Conservation (phyloP, 495 filamentous ascomycete species). For the Penicillium waksmanii region DNA sequence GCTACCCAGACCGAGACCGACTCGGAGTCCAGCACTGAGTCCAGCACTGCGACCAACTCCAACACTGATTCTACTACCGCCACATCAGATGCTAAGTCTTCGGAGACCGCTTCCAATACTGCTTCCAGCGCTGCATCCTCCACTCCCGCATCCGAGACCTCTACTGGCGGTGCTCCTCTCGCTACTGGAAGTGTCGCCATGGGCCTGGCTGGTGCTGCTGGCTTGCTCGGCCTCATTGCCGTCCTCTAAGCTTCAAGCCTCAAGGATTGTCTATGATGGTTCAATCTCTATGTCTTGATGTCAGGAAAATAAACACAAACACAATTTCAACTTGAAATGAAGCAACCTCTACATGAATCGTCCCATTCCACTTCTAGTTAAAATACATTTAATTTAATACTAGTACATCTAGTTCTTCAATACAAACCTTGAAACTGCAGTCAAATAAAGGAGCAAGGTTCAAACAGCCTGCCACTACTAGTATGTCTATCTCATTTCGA, state of each 20-base stretch:
- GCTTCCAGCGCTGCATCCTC: not conserved
- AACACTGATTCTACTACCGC: not conserved
- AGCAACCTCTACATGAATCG: no score
- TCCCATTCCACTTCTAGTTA: no score
- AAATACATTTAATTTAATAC: no score
- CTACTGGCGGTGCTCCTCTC: conserved; percentile 13
- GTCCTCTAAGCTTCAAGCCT: not conserved
- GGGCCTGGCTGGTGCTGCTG: conserved; percentile 20
- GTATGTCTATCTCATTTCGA: no score
- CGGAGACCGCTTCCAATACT: not conserved
- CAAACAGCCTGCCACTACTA: no score
- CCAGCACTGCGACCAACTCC: not conserved
- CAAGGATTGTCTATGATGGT: not conserved
- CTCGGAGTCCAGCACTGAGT: not conserved
- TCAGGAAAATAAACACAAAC: no score
- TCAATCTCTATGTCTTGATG: not conserved
- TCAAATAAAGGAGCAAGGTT: no score
- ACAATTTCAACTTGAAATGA: no score
- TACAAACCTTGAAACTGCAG: no score
- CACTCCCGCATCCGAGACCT: conserved; percentile 3
- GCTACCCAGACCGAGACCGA: not conserved
- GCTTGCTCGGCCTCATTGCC: not conserved
- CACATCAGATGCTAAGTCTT: not conserved
- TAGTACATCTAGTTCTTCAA: no score
- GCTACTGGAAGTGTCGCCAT: conserved; percentile 23